Evolutionary conservation across 2,329 filamentous ascomycete species (phyloP), one percentile per base, ranked within the genome.

Genomic region (Botrytis porri): DNA sequence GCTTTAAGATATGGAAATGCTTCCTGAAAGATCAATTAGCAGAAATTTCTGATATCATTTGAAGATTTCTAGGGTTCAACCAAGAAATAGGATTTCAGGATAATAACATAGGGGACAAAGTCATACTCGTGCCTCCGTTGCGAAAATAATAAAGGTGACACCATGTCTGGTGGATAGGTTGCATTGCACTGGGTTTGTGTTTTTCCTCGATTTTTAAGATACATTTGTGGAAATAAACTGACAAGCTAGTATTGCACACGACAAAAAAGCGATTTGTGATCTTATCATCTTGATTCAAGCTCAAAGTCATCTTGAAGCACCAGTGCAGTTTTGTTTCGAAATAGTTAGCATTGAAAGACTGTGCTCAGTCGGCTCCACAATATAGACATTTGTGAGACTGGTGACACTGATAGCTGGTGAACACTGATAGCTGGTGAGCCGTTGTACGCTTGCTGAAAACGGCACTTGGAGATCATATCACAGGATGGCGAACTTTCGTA

Each of bases 91-190:
- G 8, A 48, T 48, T 2, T 22, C 9, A 48, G 5, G 22, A 48
- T 12, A 51, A 12, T 4, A 51, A n/a, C 20, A 51, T 4, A 25
- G 1, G 22, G 22, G 20, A 18, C 9, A 9, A 0, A 59, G 35
- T 12, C 12, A 22, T 2, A 1, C 7, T 20, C 12, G 4, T 60
- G 29, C 1, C 8, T 35, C 20, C 10, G 35, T 18, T 41, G 8
- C 14, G 14, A 29, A n/a, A n/a, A 2, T 6, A 9, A 1, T 4
- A 4, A 18, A n/a, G 6, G 0, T 62, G 60, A 29, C 3, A n/a
- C 25, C 14, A n/a, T 16, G 22, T 41, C 20, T 39, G 8, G 12
- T n/a, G 10, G 14, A 62, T 29, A 41, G 25, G 7, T 18, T 3
- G 14, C 7, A 62, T 2, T 29, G 14, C 7, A 62, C 1, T 29